These are phyloP conservation scores for Bacterosira constricta DNA, from an alignment of 108 stramenopile species.

Conservation along the genomic window DNA sequence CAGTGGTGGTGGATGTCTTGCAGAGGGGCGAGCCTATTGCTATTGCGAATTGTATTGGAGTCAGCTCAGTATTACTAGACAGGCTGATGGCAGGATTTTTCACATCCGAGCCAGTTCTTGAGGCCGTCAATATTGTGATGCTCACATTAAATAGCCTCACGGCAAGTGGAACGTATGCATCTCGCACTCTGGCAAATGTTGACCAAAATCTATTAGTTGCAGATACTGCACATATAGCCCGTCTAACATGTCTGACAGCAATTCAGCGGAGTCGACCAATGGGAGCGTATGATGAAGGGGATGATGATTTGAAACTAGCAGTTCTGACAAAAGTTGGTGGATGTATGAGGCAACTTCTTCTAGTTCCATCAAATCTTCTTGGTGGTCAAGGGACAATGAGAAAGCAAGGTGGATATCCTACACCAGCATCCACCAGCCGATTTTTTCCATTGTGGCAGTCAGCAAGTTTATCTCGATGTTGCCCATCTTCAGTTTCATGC, in stretches of 20 bases:
- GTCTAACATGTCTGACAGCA: conserved; percentile 66
- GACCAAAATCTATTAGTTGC: conserved; percentile 67
- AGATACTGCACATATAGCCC: conserved; percentile 79
- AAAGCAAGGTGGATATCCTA: conserved; percentile 44
- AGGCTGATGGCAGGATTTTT: conserved; percentile 81
- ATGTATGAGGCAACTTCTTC: conserved; percentile 64
- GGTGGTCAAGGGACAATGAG: conserved; percentile 36
- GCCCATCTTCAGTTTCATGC: conserved; percentile 42
- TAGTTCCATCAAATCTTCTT: conserved; percentile 66
- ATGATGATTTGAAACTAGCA: conserved; percentile 66
- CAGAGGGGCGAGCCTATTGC: conserved; percentile 76
- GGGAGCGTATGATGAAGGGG: conserved; percentile 60
- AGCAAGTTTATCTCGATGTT: conserved; percentile 67
- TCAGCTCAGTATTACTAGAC: conserved; percentile 79
- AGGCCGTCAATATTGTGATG: conserved; percentile 60
- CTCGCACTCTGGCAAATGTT: conserved; percentile 56
- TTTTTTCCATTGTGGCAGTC: conserved; percentile 80
- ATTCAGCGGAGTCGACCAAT: conserved; percentile 68
- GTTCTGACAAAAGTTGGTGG: conserved; percentile 55
- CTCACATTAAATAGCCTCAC: conserved; percentile 62
- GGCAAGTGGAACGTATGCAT: conserved; percentile 58
- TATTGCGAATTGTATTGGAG: conserved; percentile 79
- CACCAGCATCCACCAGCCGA: conserved; percentile 56
- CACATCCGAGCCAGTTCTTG: conserved; percentile 65
- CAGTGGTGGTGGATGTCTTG: conserved; percentile 73